Evolutionary conservation across 202 grass and related monocot species (phyloP).

Genomic region (Tripidium arundinaceum): DNA sequence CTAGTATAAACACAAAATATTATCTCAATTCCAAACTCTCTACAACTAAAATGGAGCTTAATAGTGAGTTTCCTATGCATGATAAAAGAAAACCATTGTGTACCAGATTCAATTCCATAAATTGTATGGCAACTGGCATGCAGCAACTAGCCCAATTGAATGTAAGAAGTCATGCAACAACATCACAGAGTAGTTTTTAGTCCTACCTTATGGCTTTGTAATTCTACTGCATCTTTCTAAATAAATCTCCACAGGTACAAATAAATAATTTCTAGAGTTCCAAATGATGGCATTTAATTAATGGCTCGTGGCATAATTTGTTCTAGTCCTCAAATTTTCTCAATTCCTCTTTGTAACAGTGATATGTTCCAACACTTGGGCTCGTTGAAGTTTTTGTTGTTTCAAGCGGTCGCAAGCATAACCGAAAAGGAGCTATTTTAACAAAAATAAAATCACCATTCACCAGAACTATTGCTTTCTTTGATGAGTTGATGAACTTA

Average conservation of each 20-base stretch:
- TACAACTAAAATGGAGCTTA: neutral
- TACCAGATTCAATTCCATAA: neutral
- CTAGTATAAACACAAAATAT: neutral
- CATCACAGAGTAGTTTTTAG: neutral
- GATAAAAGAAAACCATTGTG: neutral
- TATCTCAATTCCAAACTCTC: neutral
- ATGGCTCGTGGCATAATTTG: neutral
- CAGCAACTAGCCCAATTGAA: neutral
- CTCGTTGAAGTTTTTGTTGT: neutral
- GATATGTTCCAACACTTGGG: neutral
- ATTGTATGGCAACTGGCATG: neutral
- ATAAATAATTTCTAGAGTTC: neutral
- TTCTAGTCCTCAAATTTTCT: neutral
- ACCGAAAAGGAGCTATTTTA: neutral
- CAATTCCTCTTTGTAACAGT: neutral
- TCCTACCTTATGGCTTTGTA: neutral
- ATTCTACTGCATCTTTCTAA: conserved; percentile 5
- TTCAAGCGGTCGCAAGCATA: neutral
- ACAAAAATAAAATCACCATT: neutral
- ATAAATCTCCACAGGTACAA: neutral
- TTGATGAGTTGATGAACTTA: conserved; percentile 34
- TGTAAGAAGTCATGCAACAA: neutral
- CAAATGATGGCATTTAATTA: neutral
- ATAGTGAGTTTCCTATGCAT: neutral
- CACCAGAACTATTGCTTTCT: neutral